Conservation (phyloP, 441 rosid genomes). For the Hura crepitans region DNA sequence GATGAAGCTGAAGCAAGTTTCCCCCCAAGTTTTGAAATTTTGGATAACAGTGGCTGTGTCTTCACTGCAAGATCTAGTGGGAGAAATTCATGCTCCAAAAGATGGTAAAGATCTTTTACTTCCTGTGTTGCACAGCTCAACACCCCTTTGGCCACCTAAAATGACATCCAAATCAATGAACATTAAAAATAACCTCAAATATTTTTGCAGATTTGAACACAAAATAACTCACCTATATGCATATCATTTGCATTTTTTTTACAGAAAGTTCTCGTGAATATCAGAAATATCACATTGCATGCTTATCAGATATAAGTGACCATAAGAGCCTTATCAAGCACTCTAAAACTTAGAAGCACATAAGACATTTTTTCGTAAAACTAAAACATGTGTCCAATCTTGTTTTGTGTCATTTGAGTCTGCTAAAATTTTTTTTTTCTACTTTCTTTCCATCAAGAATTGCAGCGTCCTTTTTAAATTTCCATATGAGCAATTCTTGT, state of each 20-base stretch:
- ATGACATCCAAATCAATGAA: conserved; percentile 17
- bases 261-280: neutral
- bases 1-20: conserved; percentile 90
- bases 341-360: neutral
- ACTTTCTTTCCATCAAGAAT: neutral
- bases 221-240: neutral
- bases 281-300: too few species aligned
- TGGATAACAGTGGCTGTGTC: conserved; percentile 69
- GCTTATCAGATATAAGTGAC: neutral
- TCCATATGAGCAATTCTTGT: neutral
- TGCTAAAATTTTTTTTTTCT: neutral
- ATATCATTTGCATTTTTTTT: neutral
- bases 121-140: conserved; percentile 90
- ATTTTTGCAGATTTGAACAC: too few species aligned
- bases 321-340: neutral
- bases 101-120: conserved; percentile 88
- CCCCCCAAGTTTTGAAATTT: conserved; percentile 81
- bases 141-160: conserved; percentile 84
- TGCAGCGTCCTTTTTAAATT: neutral
- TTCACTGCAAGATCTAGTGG: conserved; percentile 81
- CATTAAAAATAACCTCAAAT: neutral
- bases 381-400: neutral
- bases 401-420: neutral
- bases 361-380: neutral
- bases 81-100: conserved; percentile 83